Evolutionary conservation across 208 protist genomes (phyloP).

Genomic region (Trypanosoma boissoni): DNA sequence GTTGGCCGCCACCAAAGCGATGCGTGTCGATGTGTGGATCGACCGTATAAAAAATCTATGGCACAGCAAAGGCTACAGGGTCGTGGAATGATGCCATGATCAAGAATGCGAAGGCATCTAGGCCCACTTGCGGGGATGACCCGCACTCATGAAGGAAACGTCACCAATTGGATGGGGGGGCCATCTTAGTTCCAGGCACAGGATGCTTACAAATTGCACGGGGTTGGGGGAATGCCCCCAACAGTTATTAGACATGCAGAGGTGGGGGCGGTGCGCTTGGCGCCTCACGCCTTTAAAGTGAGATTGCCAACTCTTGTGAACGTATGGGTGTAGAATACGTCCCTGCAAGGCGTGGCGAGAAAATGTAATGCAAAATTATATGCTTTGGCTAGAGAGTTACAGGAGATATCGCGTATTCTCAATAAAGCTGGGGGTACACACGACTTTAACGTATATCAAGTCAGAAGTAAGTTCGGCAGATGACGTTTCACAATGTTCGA

Average conservation of each 20-base stretch:
- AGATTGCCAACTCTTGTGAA: background rate
- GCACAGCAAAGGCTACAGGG: too few relatives aligned
- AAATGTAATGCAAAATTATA: background rate
- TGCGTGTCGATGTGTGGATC: too few relatives aligned
- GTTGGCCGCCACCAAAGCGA: too few relatives aligned
- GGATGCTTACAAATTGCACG: slow-evolving; percentile 1
- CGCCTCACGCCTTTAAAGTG: background rate
- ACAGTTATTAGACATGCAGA: slow-evolving; percentile 10
- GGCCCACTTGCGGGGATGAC: too few relatives aligned
- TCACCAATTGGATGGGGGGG: slow-evolving; percentile 19
- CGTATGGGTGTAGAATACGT: background rate
- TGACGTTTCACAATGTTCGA: background rate
- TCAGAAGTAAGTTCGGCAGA: background rate
- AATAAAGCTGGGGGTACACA: background rate
- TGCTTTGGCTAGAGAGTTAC: background rate
- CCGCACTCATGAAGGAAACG: slow-evolving; percentile 10
- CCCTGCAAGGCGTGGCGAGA: background rate
- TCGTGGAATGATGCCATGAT: too few relatives aligned
- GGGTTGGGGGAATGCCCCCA: slow-evolving; percentile 4
- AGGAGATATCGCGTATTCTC: background rate
- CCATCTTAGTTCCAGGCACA: slow-evolving; percentile 7
- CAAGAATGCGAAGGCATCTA: too few relatives aligned
- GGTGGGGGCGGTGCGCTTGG: slow-evolving; percentile 7
- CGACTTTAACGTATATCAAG: background rate
- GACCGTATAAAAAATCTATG: too few relatives aligned